Conservation (phyloP, 202 grass and related monocot genomes). For the Cymbopogon flexuosus region DNA sequence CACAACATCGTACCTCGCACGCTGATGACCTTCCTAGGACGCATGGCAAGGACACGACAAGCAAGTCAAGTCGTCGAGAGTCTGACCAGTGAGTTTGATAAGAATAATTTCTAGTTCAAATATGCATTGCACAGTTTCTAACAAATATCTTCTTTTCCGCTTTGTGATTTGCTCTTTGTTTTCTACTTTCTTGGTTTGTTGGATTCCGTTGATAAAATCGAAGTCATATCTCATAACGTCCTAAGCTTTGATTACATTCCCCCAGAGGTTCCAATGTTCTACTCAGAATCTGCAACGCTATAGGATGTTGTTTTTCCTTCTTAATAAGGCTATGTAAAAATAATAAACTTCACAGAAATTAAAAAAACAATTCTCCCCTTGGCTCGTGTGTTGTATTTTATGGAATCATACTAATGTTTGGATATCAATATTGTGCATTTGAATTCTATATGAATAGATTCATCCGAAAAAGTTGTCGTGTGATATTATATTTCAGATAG, state of each 20-base stretch:
- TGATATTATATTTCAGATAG: neutral
- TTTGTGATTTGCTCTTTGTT: neutral
- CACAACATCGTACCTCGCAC: slow-evolving; percentile 65
- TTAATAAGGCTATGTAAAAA: neutral
- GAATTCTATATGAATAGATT: neutral
- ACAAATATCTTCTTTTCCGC: neutral
- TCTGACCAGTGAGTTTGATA: slow-evolving; percentile 79
- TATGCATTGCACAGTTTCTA: slow-evolving; percentile 17
- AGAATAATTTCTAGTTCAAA: slow-evolving; percentile 19
- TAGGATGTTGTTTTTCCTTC: neutral
- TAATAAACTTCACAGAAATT: no score
- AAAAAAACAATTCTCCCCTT: neutral
- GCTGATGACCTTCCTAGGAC: slow-evolving; percentile 63
- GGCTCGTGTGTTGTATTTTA: no score
- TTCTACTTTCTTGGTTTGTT: neutral
- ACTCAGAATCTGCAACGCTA: neutral
- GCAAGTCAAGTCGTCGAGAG: slow-evolving; percentile 79
- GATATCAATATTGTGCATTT: neutral
- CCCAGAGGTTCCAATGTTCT: slow-evolving; percentile 1
- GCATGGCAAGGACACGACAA: slow-evolving; percentile 71
- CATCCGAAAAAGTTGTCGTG: neutral
- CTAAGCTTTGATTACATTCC: neutral
- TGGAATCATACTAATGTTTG: neutral
- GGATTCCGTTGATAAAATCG: neutral
- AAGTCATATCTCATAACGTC: neutral